Percentiles rank a stretch among this genome's conserved stretches.
phyloP scores from a whole-genome alignment of 2,329 filamentous ascomycete species.

The Fusarium gaditjirri region DNA sequence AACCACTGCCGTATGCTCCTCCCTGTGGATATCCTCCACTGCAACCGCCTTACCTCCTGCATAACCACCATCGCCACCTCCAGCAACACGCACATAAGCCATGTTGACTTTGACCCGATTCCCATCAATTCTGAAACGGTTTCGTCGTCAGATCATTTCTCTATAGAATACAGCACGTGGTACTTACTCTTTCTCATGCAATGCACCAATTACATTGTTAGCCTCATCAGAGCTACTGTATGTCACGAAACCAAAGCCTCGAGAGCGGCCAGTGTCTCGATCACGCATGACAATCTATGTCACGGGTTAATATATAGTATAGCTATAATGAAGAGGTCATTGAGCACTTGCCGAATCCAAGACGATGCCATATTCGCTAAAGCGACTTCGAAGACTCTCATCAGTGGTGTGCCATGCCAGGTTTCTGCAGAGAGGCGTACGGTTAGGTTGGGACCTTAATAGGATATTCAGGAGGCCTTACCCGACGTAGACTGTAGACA shows the following conservation, averaged over 20 bases:
- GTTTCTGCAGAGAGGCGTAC: too few species aligned
- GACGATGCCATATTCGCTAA: too few species aligned
- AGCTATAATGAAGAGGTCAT: too few species aligned
- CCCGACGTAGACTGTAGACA: too few species aligned
- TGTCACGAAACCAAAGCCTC: constrained; percentile 22
- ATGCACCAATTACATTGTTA: fast-evolving
- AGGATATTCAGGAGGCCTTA: too few species aligned
- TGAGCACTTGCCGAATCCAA: too few species aligned
- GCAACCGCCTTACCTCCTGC: neutral
- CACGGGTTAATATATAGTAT: too few species aligned
- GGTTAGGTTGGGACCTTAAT: too few species aligned
- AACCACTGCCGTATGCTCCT: too few species aligned
- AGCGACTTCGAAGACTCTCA: too few species aligned
- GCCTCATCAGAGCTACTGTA: neutral
- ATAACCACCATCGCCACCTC: neutral
- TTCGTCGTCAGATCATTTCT: neutral
- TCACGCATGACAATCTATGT: constrained; percentile 13
- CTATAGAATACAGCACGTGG: neutral
- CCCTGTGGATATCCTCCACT: neutral
- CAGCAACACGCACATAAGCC: neutral
- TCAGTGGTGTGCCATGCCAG: too few species aligned
- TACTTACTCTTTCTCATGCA: constrained; percentile 1
- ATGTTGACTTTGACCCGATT: neutral
- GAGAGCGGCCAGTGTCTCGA: constrained; percentile 15
- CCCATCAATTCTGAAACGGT: neutral